phyloP scores from a whole-genome alignment of 176 grass and related monocot genomes.

The Oropetium thomaeum region DNA sequence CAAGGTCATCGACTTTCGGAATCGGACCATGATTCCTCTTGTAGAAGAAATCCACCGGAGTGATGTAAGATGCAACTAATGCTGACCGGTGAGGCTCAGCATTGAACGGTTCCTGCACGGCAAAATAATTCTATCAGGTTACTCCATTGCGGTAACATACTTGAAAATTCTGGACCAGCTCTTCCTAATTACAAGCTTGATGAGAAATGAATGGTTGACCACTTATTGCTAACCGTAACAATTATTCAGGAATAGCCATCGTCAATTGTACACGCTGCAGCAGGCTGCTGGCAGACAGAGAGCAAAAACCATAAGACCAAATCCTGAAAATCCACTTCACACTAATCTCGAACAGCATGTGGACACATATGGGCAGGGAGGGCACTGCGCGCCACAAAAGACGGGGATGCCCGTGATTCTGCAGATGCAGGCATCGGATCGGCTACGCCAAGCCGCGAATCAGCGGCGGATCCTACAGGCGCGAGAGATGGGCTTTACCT shows the following conservation, averaged over 20 bases:
- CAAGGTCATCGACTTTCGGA: conserved; percentile 72
- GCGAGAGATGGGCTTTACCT: conserved; percentile 39
- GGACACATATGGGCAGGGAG: neutral
- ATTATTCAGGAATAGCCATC: neutral
- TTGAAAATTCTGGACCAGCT: neutral
- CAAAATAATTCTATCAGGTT: conserved; percentile 1
- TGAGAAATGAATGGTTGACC: neutral
- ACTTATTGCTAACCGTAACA: neutral
- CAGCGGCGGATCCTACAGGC: neutral
- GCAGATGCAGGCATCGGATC: neutral
- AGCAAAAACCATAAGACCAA: neutral
- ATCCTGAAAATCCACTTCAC: neutral
- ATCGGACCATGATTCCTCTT: conserved; percentile 99
- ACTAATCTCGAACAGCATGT: neutral
- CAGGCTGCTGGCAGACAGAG: neutral
- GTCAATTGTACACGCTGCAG: neutral
- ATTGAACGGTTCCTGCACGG: conserved; percentile 91
- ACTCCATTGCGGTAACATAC: neutral
- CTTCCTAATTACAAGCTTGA: neutral
- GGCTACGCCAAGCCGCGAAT: neutral
- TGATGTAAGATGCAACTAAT: conserved; percentile 72
- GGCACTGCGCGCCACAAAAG: neutral
- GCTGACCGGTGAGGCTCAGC: conserved; percentile 78
- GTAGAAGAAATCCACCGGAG: conserved; percentile 88
- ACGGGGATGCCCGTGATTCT: neutral